Evolutionary conservation across 2,329 filamentous ascomycete species (phyloP).

Genomic region (Sarocladium oryzae): DNA sequence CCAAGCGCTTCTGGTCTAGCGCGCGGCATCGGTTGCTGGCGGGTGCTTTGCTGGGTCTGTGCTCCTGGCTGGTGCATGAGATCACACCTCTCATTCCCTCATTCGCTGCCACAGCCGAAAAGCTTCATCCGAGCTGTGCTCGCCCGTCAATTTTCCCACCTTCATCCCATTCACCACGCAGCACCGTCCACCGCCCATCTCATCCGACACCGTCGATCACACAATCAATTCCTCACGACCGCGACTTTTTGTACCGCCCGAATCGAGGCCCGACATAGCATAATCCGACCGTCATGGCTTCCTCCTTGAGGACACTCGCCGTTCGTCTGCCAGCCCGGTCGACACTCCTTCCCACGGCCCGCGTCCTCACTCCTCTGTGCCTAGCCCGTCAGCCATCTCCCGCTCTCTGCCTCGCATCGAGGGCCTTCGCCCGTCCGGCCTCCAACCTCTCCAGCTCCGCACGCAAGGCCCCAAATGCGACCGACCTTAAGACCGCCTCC

Average conservation of each 20-base stretch:
- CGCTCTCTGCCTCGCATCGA: slow-evolving; percentile 6
- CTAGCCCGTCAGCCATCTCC: not conserved
- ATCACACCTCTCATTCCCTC: too few species aligned
- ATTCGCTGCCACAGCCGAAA: not conserved
- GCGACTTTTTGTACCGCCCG: not conserved
- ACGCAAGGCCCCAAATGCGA: slow-evolving; percentile 12
- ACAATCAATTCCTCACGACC: not conserved
- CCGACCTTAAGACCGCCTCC: slow-evolving; percentile 12
- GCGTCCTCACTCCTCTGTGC: slow-evolving; percentile 1
- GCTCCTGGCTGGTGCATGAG: too few species aligned
- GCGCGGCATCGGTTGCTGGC: not conserved
- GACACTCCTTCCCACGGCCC: not conserved
- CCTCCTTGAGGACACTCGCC: slow-evolving; percentile 5
- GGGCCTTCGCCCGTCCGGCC: slow-evolving; percentile 16
- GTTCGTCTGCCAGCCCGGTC: not conserved
- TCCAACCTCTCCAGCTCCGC: slow-evolving; percentile 13
- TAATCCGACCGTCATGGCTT: not conserved
- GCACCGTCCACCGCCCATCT: not conserved
- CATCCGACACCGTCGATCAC: not conserved
- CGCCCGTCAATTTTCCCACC: not conserved
- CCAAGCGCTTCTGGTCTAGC: not conserved
- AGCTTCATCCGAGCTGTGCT: not conserved
- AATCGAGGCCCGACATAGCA: not conserved
- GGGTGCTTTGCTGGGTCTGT: too few species aligned
- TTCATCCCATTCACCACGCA: not conserved